These are phyloP conservation scores for Xylaria sp. DNA, from an alignment of 2,329 filamentous ascomycete genomes.

Conservation along the genomic window DNA sequence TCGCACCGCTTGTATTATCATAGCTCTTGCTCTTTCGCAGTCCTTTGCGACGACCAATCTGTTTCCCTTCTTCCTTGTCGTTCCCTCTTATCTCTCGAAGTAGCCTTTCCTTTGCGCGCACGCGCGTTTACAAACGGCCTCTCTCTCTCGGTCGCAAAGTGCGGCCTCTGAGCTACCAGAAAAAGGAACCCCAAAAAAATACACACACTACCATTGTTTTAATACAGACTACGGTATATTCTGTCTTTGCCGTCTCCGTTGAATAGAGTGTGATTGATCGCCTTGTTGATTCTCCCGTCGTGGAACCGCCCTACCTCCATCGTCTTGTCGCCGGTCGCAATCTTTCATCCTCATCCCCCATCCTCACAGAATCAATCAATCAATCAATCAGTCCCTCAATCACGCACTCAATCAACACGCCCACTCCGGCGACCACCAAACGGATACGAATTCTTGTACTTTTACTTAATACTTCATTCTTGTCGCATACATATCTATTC, in stretches of 20 bases:
- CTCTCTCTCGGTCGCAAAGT: conserved; percentile 33
- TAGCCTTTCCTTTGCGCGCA: conserved; percentile 17
- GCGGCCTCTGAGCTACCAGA: conserved; percentile 19
- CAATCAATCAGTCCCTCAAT: conserved; percentile 25
- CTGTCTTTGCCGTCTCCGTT: conserved; percentile 35
- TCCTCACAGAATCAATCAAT: conserved; percentile 24
- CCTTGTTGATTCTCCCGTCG: conserved; percentile 33
- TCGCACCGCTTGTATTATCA: conserved; percentile 41
- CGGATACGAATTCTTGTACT: conserved; percentile 30
- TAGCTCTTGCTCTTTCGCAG: conserved; percentile 47
- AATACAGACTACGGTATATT: conserved; percentile 38
- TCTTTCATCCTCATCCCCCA: conserved; percentile 12
- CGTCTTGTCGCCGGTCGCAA: conserved; percentile 45
- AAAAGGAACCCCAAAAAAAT: conserved; percentile 14
- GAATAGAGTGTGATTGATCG: conserved; percentile 39
- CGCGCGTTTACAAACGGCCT: conserved; percentile 29
- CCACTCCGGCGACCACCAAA: conserved; percentile 21
- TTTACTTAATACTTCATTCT: conserved; percentile 34
- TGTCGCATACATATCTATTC: conserved; percentile 27
- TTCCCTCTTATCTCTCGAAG: conserved; percentile 30
- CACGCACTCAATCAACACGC: conserved; percentile 26
- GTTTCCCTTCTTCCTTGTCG: conserved; percentile 37
- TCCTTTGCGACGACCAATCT: conserved; percentile 47
- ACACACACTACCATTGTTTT: conserved; percentile 34
- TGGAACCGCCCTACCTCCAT: conserved; percentile 31